phyloP scores from a whole-genome alignment of 768 basidiomycete genomes.

The Psilocybe sp. region DNA sequence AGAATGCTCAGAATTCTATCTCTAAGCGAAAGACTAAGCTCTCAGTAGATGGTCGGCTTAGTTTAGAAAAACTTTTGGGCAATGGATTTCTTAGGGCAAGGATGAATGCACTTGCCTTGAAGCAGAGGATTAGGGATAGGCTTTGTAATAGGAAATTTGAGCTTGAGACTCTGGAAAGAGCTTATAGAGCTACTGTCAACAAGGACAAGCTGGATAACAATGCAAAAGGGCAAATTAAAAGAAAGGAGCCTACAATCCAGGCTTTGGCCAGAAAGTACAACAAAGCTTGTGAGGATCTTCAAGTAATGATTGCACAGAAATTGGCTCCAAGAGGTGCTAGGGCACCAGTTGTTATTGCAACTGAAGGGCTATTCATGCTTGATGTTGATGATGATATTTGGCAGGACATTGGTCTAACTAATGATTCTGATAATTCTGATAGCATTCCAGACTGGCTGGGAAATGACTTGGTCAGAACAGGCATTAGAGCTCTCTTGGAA shows the following conservation, averaged over 20 bases:
- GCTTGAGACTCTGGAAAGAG: conserved; percentile 18
- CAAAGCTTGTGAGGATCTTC: conserved; percentile 18
- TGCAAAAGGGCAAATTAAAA: conserved; percentile 17
- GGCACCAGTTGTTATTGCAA: conserved; percentile 9
- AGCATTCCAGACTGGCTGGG: conserved; percentile 1
- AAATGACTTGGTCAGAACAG: background rate
- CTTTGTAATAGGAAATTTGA: conserved; percentile 24
- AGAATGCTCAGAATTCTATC: too few species aligned
- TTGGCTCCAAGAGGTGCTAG: conserved; percentile 20
- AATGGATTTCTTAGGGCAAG: background rate
- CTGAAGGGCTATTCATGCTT: background rate
- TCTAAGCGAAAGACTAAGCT: too few species aligned
- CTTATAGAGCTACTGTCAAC: conserved; percentile 18
- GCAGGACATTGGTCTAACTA: conserved; percentile 3
- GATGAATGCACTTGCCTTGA: conserved; percentile 19
- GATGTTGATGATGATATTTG: conserved; percentile 5
- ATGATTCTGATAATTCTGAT: background rate
- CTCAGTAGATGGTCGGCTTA: background rate
- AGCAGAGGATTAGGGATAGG: conserved; percentile 13
- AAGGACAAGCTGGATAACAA: conserved; percentile 20
- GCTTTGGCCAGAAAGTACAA: conserved; percentile 24
- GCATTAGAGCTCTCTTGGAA: conserved; percentile 4
- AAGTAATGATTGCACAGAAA: conserved; percentile 10
- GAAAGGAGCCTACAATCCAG: conserved; percentile 21
- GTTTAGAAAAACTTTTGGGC: background rate